Base-by-base conservation (phyloP, 768 basidiomycete genomes). In the Pleurotus citrinopileatus region DNA sequence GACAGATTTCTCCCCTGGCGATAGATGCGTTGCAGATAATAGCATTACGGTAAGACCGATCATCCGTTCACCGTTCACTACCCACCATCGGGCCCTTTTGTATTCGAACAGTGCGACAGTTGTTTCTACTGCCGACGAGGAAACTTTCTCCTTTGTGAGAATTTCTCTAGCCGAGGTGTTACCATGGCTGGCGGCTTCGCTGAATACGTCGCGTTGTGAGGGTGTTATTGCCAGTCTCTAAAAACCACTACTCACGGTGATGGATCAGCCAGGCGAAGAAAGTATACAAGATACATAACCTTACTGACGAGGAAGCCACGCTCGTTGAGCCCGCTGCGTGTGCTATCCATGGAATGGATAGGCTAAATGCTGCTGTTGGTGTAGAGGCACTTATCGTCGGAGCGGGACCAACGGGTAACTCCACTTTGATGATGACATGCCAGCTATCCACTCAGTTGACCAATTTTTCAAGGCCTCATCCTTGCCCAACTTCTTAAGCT, bases 21-120 rank as follows among this genome's bases (percentile, higher is more conserved):
- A 94, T 63, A 84, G 91, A 48, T 85, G 86, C 62, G 93, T 91
- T 34, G 89, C 89, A 22, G 93, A 96, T 67, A 87, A 89, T 34
- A 80, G 85, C 56, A 74, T 81, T 52, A 83, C 85, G 45, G 89
- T 87, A 55, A 65, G 84, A 66, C 32, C 26, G n/a, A 3, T 13
- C 5, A 8, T 32, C 29, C 29, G 13, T 6, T 32, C 13, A 6
- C 6, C 13, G 29, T 32, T 13, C 29, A 32, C 7, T 32, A n/a
- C n/a, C n/a, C n/a, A n/a, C n/a, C n/a, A n/a, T 40, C 43, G 23
- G 23, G 22, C 19, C 10, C 34, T n/a, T 4, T 40, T 42, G 4
- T 17, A 25, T 42, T 23, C 28, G 15, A 53, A 6, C 36, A 53
- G 52, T 53, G 52, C 23, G 52, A 53, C 12, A 29, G 27, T 17